Conservation (phyloP, 2,329 filamentous ascomycete species). For the Colletotrichum sp. region DNA sequence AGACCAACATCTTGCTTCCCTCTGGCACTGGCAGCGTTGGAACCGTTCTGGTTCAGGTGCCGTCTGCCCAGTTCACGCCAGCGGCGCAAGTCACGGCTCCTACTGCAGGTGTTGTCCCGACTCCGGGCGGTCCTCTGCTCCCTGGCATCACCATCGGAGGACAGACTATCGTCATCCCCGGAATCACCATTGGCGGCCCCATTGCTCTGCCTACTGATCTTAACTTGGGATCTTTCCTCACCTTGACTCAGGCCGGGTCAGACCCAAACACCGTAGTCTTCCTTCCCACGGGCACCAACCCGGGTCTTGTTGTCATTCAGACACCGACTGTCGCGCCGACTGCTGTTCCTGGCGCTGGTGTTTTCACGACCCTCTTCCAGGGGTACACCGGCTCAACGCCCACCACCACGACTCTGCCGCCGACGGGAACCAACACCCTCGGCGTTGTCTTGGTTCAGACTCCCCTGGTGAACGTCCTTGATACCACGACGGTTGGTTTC, state of each 20-base stretch:
- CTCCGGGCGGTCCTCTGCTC: background rate
- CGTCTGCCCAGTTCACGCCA: background rate
- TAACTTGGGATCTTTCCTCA: background rate
- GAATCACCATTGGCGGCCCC: background rate
- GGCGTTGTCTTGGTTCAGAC: slow-evolving; percentile 12
- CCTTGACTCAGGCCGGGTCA: background rate
- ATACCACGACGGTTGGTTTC: slow-evolving; percentile 5
- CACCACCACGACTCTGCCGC: background rate
- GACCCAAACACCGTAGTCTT: background rate
- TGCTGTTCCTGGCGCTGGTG: background rate
- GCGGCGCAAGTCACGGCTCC: background rate
- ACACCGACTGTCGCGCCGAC: slow-evolving; percentile 2
- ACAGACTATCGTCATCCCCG: background rate
- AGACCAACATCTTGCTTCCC: background rate
- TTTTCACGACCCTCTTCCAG: slow-evolving; percentile 3
- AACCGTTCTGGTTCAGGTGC: slow-evolving; percentile 7
- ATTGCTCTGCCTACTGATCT: background rate
- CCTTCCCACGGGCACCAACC: slow-evolving; percentile 4
- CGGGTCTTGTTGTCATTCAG: slow-evolving; percentile 12
- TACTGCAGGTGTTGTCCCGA: background rate
- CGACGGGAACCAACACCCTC: background rate
- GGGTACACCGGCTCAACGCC: slow-evolving; percentile 1
- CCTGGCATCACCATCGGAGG: background rate
- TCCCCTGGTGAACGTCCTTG: background rate
- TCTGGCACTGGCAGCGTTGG: background rate